phyloP scores from a whole-genome alignment of 2,329 filamentous ascomycete species.

The Aurifilum marmelostoma region DNA sequence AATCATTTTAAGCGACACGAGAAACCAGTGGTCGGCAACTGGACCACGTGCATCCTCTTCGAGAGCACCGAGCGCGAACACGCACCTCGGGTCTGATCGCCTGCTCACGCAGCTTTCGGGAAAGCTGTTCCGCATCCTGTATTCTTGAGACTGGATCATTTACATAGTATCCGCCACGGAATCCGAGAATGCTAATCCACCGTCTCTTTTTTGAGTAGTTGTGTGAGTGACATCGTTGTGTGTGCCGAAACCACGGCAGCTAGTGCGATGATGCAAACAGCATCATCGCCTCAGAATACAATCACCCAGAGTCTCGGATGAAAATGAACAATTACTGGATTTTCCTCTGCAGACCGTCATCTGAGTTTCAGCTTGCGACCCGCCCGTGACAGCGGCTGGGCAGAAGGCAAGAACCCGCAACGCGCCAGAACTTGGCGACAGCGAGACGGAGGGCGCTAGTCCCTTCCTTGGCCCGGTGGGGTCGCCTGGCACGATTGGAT shows the following conservation, averaged over 20 bases:
- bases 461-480: not conserved
- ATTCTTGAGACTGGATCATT: constrained; percentile 13
- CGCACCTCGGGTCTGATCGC: not conserved
- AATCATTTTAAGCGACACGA: not conserved
- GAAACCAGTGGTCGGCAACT: not conserved
- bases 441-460: not conserved
- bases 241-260: not conserved
- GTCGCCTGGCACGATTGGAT: constrained; percentile 3
- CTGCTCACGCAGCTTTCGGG: not conserved
- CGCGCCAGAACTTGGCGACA: not conserved
- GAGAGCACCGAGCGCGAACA: not conserved
- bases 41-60: not conserved
- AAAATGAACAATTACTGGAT: not conserved
- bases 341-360: not conserved
- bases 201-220: not conserved
- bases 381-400: not conserved
- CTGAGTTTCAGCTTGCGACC: not conserved
- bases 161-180: not conserved
- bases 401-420: not conserved
- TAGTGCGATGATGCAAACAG: not conserved
- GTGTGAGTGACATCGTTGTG: not conserved
- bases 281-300: not conserved
- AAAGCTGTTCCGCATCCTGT: constrained; percentile 15
- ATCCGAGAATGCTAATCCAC: not conserved
- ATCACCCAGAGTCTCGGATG: constrained; percentile 5